Conservation (phyloP, 2,329 filamentous ascomycete genomes). For the Tolypocladium guangdongense region DNA sequence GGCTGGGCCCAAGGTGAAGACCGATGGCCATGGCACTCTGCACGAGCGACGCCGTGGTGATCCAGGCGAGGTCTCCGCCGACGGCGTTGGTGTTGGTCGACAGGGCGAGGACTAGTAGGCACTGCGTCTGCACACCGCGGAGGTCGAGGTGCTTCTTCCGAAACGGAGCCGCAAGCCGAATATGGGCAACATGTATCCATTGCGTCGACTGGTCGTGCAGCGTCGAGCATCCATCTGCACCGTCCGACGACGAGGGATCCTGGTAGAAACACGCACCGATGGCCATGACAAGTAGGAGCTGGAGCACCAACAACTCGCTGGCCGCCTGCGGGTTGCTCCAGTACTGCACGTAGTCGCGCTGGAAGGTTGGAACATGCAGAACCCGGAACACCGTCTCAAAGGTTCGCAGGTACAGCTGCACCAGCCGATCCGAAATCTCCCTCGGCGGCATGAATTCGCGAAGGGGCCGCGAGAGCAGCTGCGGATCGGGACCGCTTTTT, state of each 20-base stretch:
- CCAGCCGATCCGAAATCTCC: not conserved
- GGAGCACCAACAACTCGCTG: not conserved
- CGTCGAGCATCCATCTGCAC: not conserved
- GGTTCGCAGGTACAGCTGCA: not conserved
- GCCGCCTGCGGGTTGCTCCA: not conserved
- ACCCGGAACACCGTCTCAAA: not conserved
- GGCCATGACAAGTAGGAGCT: not conserved
- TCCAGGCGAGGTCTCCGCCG: not conserved
- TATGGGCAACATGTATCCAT: not conserved
- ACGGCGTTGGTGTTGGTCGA: not conserved
- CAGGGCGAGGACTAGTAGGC: not conserved
- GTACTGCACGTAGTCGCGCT: not conserved
- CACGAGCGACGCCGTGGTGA: not conserved
- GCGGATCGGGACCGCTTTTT: not conserved
- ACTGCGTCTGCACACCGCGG: not conserved
- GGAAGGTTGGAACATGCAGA: not conserved
- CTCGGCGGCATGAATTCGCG: not conserved
- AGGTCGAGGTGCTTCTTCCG: not conserved
- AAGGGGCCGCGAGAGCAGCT: not conserved
- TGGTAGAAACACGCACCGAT: not conserved
- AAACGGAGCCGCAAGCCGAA: not conserved
- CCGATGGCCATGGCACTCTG: not conserved
- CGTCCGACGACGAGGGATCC: not conserved
- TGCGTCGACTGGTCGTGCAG: not conserved
- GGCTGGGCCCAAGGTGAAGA: not conserved